These are phyloP conservation scores for Noccaea bulbosa DNA, from an alignment of 345 rosid species.

Conservation along the genomic window DNA sequence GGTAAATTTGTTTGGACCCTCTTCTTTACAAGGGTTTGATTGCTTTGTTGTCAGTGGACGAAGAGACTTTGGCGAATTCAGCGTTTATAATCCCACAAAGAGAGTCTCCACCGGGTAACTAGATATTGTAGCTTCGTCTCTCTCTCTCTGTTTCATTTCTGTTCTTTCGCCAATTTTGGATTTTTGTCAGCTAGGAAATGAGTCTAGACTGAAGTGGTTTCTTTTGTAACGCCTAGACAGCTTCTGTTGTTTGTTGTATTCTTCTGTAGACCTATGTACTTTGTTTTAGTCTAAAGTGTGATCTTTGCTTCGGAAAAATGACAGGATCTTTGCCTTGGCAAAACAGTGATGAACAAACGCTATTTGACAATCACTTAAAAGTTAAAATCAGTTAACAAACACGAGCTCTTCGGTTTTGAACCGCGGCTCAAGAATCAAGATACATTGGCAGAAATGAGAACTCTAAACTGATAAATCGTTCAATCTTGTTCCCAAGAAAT, in stretches of 20 bases:
- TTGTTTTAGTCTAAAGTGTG: background rate
- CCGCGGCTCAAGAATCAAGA: conserved; percentile 40
- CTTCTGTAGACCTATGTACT: conserved; percentile 11
- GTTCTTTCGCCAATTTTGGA: conserved; percentile 19
- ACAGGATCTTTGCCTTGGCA: conserved; percentile 2
- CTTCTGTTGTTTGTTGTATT: conserved; percentile 25
- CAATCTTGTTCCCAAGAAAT: background rate
- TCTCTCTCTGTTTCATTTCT: background rate
- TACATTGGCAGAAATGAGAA: conserved; percentile 22
- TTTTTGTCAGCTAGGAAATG: background rate
- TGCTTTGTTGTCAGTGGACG: conserved; percentile 76
- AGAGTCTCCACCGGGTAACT: conserved; percentile 37
- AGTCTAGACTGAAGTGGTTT: background rate
- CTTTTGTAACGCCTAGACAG: too few relatives aligned
- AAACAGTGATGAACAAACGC: background rate
- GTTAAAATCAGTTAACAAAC: background rate
- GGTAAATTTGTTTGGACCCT: conserved; percentile 27
- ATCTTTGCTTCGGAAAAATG: background rate
- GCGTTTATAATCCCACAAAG: conserved; percentile 77
- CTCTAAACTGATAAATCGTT: conserved; percentile 15
- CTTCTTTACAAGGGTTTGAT: conserved; percentile 57
- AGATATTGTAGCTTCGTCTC: background rate
- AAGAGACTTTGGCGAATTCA: conserved; percentile 90
- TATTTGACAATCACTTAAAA: background rate
- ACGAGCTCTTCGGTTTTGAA: conserved; percentile 40